Base-by-base conservation (phyloP, 768 basidiomycete genomes). In the Lactarius akahatsu region DNA sequence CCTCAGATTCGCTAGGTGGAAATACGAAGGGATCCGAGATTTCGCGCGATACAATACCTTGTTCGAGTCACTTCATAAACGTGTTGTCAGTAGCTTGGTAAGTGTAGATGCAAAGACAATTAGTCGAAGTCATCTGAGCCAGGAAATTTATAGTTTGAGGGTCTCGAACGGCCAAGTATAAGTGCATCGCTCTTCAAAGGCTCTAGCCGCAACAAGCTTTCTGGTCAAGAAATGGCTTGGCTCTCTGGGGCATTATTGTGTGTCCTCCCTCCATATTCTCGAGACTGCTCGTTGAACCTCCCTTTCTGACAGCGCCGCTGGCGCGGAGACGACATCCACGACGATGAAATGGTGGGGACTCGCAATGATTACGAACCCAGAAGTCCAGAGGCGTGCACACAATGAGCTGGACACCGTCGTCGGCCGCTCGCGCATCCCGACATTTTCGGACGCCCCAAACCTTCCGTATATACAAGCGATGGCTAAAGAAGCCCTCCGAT, bases 1-100 rank as follows among this genome's bases (percentile, higher is more conserved):
- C 45, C 28, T 36, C 32, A 62, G 61, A 26, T 52, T 70, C 23
- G 63, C 70, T 7, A 64, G 62, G 32, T 72, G 71, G 71, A 72
- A 72, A 43, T 70, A 68, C 34, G 70, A 71, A 26, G 71, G 59
- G 30, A 45, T 45, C 23, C 34, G 50, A 36, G 41, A 61, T 40
- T 58, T 70, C 36, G 20, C 9, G 30, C 23, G 20, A 28, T 26
- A 9, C 28, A 63, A 30, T 41, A 34, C 20, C 23, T 57, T 70
- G 59, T 68, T 72, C 26, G 65, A 69, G 52, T 52, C 56, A 18
- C 57, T 72, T 40, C 40, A 60, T 11, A 30, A 63, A 11, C 57
- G 57, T 59, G 70, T 69, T 38, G 16, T 23, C 38, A 55, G 40
- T 6, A 26, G 41, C 20, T 47, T 70, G 58, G 69, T 68, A 41